phyloP scores from a whole-genome alignment of 306 rosid species.

The Betula pendula region DNA sequence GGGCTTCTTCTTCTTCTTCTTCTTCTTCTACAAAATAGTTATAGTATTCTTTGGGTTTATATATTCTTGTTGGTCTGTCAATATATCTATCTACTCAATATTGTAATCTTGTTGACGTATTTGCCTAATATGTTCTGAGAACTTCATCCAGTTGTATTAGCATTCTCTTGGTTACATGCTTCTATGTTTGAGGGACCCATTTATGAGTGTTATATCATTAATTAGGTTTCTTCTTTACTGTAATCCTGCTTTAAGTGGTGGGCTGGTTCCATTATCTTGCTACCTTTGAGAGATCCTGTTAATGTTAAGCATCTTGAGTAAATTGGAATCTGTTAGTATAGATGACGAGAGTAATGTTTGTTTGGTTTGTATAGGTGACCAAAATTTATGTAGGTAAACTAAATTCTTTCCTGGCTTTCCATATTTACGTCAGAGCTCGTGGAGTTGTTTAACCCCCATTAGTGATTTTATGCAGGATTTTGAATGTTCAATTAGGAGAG shows the following conservation, averaged over 20 bases:
- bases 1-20: background rate
- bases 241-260: background rate
- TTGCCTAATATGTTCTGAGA: constrained; percentile 5
- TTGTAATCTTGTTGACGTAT: background rate
- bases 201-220: background rate
- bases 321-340: background rate
- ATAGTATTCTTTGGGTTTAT: background rate
- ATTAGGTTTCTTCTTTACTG: background rate
- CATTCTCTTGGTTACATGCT: background rate
- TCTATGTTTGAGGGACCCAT: background rate
- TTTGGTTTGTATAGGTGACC: background rate
- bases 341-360: background rate
- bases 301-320: background rate
- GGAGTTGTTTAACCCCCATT: constrained; percentile 15
- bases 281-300: background rate
- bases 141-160: background rate
- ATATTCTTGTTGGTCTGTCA: background rate
- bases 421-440: background rate
- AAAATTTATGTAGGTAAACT: background rate
- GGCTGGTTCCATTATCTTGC: background rate
- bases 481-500: constrained; percentile 91
- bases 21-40: background rate
- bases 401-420: background rate
- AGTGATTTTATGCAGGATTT: constrained; percentile 49
- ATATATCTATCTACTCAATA: constrained; percentile 2